These are phyloP conservation scores for Petasospora fabianii DNA, from an alignment of 1,139 yeast genomes.

Conservation along the genomic window DNA sequence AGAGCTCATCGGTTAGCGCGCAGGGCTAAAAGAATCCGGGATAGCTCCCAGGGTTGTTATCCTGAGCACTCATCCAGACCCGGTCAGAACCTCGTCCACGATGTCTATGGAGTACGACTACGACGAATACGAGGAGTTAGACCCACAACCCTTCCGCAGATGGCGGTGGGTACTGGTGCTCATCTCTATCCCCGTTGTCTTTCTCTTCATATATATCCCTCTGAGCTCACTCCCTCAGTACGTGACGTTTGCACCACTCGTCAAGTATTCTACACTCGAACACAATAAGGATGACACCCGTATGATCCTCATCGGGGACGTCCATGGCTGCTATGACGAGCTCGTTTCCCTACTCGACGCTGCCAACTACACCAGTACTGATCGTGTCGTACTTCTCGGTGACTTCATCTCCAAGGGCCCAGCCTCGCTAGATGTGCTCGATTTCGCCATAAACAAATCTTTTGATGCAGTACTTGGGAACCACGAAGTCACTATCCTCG, in stretches of 20 bases:
- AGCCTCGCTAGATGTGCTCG: conserved; percentile 64
- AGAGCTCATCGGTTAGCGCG: too few species aligned
- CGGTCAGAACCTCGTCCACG: too few species aligned
- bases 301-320: conserved; percentile 74
- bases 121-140: conserved; percentile 8
- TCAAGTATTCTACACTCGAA: conserved; percentile 5
- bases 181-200: conserved; percentile 6
- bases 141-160: background rate
- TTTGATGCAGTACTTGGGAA: conserved; percentile 82
- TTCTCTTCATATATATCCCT: conserved; percentile 11
- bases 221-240: conserved; percentile 8
- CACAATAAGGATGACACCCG: conserved; percentile 29
- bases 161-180: conserved; percentile 1
- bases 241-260: conserved; percentile 6
- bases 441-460: conserved; percentile 45
- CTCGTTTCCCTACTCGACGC: conserved; percentile 48
- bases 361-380: conserved; percentile 41
- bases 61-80: too few species aligned
- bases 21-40: too few species aligned
- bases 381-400: conserved; percentile 70
- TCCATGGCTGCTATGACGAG: conserved; percentile 73
- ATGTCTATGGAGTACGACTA: conserved; percentile 5
- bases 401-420: conserved; percentile 88
- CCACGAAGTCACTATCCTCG: conserved; percentile 56
- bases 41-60: too few species aligned